Conservation (phyloP, 2,329 filamentous ascomycete genomes). For the Sclerotinia borealis region DNA sequence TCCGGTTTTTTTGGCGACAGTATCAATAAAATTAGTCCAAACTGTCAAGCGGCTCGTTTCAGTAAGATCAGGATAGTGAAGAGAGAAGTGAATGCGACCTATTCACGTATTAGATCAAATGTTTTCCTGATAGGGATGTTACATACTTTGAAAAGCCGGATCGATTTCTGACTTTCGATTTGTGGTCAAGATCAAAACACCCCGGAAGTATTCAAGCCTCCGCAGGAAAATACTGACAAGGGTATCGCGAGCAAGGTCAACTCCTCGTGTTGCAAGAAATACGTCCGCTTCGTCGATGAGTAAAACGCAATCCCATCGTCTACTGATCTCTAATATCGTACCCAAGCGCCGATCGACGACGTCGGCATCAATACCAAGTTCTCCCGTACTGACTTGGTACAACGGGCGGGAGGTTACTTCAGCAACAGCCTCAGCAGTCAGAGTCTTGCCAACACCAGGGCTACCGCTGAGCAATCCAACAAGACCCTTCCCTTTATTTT, state of each 20-base stretch:
- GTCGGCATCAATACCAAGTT: neutral
- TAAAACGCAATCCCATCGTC: slow-evolving; percentile 2
- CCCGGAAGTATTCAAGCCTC: slow-evolving; percentile 5
- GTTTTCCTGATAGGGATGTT: neutral
- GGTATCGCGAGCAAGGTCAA: neutral
- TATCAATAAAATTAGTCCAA: slow-evolving; percentile 1
- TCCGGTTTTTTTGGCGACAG: neutral
- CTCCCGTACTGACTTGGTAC: slow-evolving; percentile 4
- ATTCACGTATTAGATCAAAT: neutral
- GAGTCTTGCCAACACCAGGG: slow-evolving; percentile 7
- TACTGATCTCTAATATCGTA: neutral
- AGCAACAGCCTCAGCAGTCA: slow-evolving; percentile 10
- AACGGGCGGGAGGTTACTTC: slow-evolving; percentile 2
- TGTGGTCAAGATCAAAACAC: slow-evolving; percentile 6
- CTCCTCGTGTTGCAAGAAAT: neutral
- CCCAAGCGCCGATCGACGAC: neutral
- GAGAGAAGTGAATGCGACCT: slow-evolving; percentile 8
- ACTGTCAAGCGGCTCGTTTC: neutral
- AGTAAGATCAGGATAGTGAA: slow-evolving; percentile 2
- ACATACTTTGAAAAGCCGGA: slow-evolving; percentile 3
- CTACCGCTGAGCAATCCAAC: neutral
- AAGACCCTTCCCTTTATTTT: slow-evolving; percentile 7
- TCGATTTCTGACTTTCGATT: slow-evolving; percentile 4
- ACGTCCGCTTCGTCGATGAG: slow-evolving; percentile 11
- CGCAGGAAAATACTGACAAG: slow-evolving; percentile 5